Conservation (phyloP, 2,329 filamentous ascomycete genomes). For the Neoscytalidium dimidiatum region DNA sequence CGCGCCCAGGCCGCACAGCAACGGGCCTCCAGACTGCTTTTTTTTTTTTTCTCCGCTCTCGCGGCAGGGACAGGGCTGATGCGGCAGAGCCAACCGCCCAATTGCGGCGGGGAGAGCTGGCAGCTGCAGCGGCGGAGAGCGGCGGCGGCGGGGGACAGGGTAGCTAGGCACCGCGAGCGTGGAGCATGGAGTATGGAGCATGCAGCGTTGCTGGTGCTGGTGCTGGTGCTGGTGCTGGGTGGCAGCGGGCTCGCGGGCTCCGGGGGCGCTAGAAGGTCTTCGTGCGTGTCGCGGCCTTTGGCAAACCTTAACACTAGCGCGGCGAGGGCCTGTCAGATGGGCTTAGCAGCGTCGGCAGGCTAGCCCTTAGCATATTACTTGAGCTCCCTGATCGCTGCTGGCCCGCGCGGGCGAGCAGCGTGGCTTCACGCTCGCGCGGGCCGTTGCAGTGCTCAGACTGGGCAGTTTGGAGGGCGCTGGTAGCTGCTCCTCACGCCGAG, state of each 20-base stretch:
- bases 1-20: conserved; percentile 13
- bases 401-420: conserved; percentile 8
- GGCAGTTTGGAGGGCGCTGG: conserved; percentile 26
- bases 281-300: background rate
- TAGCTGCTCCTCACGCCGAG: conserved; percentile 26
- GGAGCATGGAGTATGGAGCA: no score
- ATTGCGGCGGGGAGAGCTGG: background rate
- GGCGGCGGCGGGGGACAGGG: no score
- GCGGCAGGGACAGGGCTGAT: conserved; percentile 9
- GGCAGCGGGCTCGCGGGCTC: conserved; percentile 3
- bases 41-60: no score
- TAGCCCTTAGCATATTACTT: conserved; percentile 4
- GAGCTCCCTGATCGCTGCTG: conserved; percentile 12
- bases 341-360: conserved; percentile 3
- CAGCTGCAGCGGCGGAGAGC: background rate
- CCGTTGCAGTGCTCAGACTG: conserved; percentile 38
- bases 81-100: background rate
- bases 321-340: conserved; percentile 14
- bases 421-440: conserved; percentile 31
- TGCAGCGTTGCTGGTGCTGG: no score
- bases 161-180: no score
- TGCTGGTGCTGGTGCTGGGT: background rate
- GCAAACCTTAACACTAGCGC: conserved; percentile 16
- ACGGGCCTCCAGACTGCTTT: background rate
- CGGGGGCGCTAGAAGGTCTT: background rate